These are phyloP conservation scores for Graphilbum sp. DNA, from an alignment of 2,329 filamentous ascomycete species.

Conservation along the genomic window DNA sequence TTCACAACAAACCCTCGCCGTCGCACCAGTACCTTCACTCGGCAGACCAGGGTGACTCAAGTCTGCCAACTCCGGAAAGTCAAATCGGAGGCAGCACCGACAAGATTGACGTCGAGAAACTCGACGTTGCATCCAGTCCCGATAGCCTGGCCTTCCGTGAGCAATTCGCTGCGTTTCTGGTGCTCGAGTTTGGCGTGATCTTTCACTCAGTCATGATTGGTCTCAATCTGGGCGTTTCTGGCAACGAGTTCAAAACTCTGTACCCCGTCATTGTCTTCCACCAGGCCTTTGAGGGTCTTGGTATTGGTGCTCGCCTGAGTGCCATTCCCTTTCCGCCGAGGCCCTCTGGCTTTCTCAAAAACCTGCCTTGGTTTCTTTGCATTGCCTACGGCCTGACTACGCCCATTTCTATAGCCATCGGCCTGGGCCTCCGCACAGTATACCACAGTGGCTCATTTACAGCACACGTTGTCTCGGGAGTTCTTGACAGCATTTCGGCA, in stretches of 20 bases:
- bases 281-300: slow-evolving; percentile 88
- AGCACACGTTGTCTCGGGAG: slow-evolving; percentile 63
- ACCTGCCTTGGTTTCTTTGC: slow-evolving; percentile 63
- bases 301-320: slow-evolving; percentile 71
- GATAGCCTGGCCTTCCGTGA: slow-evolving; percentile 19
- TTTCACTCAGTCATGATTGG: slow-evolving; percentile 94
- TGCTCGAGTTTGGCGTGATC: slow-evolving; percentile 89
- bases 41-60: slow-evolving; percentile 59
- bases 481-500: slow-evolving; percentile 79
- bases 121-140: slow-evolving; percentile 8
- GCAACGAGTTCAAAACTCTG: slow-evolving; percentile 37
- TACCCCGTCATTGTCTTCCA: slow-evolving; percentile 66
- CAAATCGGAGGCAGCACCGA: slow-evolving; percentile 37
- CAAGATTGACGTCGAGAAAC: slow-evolving; percentile 51
- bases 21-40: slow-evolving; percentile 46
- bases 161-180: slow-evolving; percentile 47
- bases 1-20: slow-evolving; percentile 12
- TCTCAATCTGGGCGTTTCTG: slow-evolving; percentile 53
- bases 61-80: slow-evolving; percentile 46
- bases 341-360: slow-evolving; percentile 44
- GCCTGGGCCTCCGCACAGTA: slow-evolving; percentile 57
- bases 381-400: slow-evolving; percentile 63
- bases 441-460: slow-evolving; percentile 36
- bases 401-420: slow-evolving; percentile 70
- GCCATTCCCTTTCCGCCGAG: slow-evolving; percentile 42